Evolutionary conservation across 148 eudicot species (phyloP), one percentile per base, ranked within the genome.

Genomic region (Rhododendron molle): DNA sequence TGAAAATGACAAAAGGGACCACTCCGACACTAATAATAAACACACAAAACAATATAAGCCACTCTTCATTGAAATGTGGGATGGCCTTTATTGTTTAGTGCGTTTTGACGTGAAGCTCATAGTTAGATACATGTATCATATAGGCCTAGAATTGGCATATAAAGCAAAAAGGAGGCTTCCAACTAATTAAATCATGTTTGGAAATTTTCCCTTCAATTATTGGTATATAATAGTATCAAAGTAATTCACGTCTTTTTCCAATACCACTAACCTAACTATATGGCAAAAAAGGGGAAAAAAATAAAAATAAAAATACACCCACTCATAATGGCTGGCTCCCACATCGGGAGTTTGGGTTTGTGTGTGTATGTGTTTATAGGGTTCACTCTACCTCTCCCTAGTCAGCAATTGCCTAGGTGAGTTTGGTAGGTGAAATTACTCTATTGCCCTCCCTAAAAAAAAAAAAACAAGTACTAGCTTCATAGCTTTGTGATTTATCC

Each of bases 21-120:
- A 38, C 47, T 77, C 50, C 82, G 46, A 60, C 74, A 65, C 34
- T 20, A 2, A 16, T 54, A 14, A 76, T 52, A 44, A n/a, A 78
- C 44, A 46, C 81, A 79, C 32, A 47, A 65, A 71, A 71, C 7
- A 23, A 14, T 47, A 43, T 6, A 85, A 62, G 50, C 38, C 30
- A 26, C 83, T 49, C 81, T 71, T 26, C 47, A 54, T 81, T 81
- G 65, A 88, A 88, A 85, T 50, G 87, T 34, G 81, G 82, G 65
- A 47, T 85, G 85, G 84, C 82, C 85, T 84, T 87, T 72, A 60
- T 84, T 3, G 52, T 30, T 30, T 34, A 18, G 74, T 71, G 76
- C 8, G 38, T 4, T 12, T 4, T 71, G 76, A 71, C 76, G 76
- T 71, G 38, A 71, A 71, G 76, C 20, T 71, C 20, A 71, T 32